Base-by-base conservation (phyloP, 768 basidiomycete species). In the Leucocoprinus birnbaumii region DNA sequence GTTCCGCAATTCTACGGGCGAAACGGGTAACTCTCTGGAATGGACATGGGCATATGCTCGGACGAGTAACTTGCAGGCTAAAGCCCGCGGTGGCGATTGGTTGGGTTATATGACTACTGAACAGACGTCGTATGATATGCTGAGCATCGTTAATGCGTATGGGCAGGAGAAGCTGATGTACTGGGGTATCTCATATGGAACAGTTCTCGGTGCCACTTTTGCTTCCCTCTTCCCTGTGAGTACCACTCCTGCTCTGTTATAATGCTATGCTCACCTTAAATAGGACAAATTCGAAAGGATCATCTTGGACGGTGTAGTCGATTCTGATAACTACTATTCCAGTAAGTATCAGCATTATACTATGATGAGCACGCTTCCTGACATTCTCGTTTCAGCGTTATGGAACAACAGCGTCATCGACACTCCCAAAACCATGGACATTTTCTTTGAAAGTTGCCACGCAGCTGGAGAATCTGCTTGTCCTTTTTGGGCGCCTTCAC, bases 221-320 rank as follows among this genome's bases (percentile, higher is more conserved):
- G 65, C 66, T 2, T 25, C 65, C 1, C 47, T 66, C 34, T 63
- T 64, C 35, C 65, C 66, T 2, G 63, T 64, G 48, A 58, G 61
- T 35, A n/a, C n/a, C n/a, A n/a, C n/a, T n/a, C n/a, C n/a, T n/a
- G n/a, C n/a, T n/a, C n/a, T n/a, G n/a, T n/a, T n/a, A n/a, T n/a
- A n/a, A n/a, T n/a, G n/a, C n/a, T n/a, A n/a, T n/a, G n/a, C n/a
- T n/a, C n/a, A n/a, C n/a, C 5, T 31, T 5, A 31, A 5, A 59
- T 38, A 76, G 71, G 69, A 73, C 50, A 72, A 72, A 38, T 61
- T 75, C 21, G 72, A 69, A 47, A 68, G 73, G 10, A 9, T 76
- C 16, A 62, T 73, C 4, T 65, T 76, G 19, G 75, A 77, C 42
- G 73, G 74, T 18, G 73, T 75, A n/a, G 66, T 70, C 19, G 74